Base-by-base conservation (phyloP, 495 filamentous ascomycete species). In the Penicillium tannophilum region DNA sequence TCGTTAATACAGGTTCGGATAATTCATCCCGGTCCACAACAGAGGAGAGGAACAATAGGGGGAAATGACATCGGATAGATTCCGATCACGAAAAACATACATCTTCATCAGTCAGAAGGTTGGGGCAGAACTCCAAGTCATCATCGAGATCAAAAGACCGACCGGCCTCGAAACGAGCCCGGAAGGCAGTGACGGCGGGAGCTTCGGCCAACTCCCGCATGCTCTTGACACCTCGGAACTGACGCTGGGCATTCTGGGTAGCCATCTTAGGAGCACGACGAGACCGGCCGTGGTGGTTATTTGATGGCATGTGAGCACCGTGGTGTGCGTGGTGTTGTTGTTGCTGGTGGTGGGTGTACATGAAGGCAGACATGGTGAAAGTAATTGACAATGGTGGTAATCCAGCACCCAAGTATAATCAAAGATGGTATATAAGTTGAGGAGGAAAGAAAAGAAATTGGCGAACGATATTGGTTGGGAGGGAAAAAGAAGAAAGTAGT, bases 131-230 rank as follows among this genome's bases (percentile, higher is more conserved):
- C 72, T 96, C 89, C 76, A 97, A 79, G 72, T 98, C 94, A 70
- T 98, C 94, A 64, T 97, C 93, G 63, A 99, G 80, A 64, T 99
- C 94, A 70, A 99, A 99, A 23, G 93, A 97, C 54, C 92, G 87
- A 45, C 89, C 91, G 63, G 92, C 90, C 72, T 98, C 93, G 70
- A 95, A 96, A 68, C 89, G 84, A 42, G 85, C 83, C 57, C 93
- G 89, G 76, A 91, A 96, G 59, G 87, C 85, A 47, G 82, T 82
- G 46, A 92, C 81, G 35, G 86, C 82, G 39, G 86, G 85, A 47
- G 86, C 81, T 67, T 97, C 92, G 64, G 88, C 89, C 54, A 93
- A 75, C 72, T 98, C 95, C 74, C 94, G 92, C 83, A 91, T 91
- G 65, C 87, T 93, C 69, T 90, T 82, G 31, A 90, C 85, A 52